Conservation (phyloP, 495 filamentous ascomycete genomes). For the Penicillium paradoxum region DNA sequence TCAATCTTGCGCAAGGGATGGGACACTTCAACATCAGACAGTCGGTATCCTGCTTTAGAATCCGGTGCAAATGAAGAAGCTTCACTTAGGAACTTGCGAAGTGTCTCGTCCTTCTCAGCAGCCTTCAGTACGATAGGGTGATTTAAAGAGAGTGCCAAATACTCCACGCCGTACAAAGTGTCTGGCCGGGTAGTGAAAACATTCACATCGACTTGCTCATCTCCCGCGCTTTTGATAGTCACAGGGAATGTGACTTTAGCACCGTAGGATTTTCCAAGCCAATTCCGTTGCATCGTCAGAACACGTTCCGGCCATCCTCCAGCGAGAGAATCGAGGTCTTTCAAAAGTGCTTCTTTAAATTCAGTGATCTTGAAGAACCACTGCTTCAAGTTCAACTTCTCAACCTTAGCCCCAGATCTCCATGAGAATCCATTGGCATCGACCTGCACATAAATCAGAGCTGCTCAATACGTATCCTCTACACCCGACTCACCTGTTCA, state of each 20-base stretch:
- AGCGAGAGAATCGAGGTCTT: constrained; percentile 63
- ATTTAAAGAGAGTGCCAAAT: constrained; percentile 68
- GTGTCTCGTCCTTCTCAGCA: constrained; percentile 51
- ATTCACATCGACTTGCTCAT: constrained; percentile 44
- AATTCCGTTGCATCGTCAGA: constrained; percentile 78
- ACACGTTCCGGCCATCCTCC: constrained; percentile 77
- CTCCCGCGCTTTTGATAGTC: constrained; percentile 29
- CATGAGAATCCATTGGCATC: constrained; percentile 78
- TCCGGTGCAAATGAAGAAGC: constrained; percentile 58
- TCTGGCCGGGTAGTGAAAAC: constrained; percentile 82
- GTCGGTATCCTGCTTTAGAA: constrained; percentile 68
- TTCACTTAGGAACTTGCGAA: constrained; percentile 63
- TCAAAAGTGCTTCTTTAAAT: constrained; percentile 67
- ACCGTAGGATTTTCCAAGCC: constrained; percentile 75
- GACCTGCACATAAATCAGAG: constrained; percentile 40
- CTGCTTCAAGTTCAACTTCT: constrained; percentile 73
- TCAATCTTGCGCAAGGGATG: constrained; percentile 61
- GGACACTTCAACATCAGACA: constrained; percentile 54
- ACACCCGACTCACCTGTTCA: constrained; percentile 53
- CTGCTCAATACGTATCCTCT: background rate
- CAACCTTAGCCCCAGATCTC: constrained; percentile 82
- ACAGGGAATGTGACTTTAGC: constrained; percentile 67
- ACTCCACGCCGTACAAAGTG: constrained; percentile 79
- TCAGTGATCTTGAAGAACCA: constrained; percentile 86
- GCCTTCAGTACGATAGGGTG: constrained; percentile 65